Percentiles rank a stretch among this genome's conserved stretches.
Conservation (phyloP, 73 alveolate genomes). For the Paraurostyla sp. region DNA sequence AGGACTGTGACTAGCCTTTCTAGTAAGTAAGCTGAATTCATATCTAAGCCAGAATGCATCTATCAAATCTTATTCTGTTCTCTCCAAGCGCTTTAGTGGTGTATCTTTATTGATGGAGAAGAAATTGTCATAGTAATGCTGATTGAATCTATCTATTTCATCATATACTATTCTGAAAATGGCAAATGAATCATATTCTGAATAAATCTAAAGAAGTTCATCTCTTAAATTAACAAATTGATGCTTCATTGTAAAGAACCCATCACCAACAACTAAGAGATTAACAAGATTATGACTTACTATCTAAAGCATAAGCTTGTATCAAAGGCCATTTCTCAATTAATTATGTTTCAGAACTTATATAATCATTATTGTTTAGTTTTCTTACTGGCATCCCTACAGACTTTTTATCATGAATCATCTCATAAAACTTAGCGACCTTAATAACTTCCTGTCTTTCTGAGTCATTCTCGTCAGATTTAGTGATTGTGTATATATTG, state of each 20-base stretch:
- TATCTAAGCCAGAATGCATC: constrained; percentile 65
- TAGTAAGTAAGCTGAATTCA: constrained; percentile 59
- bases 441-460: constrained; percentile 75
- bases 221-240: constrained; percentile 63
- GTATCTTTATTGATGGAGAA: constrained; percentile 63
- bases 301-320: constrained; percentile 78
- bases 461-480: constrained; percentile 71
- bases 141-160: constrained; percentile 62
- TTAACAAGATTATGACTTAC: background rate
- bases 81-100: constrained; percentile 54
- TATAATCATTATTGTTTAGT: constrained; percentile 39
- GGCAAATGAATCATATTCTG: constrained; percentile 77
- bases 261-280: constrained; percentile 70
- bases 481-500: constrained; percentile 58
- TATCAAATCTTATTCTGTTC: constrained; percentile 68
- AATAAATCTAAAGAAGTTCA: constrained; percentile 50
- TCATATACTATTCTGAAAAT: constrained; percentile 65
- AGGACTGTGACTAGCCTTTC: constrained; percentile 11
- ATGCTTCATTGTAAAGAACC: constrained; percentile 84
- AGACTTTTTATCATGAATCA: constrained; percentile 61
- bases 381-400: constrained; percentile 75
- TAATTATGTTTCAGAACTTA: constrained; percentile 16
- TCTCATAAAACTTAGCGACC: constrained; percentile 73
- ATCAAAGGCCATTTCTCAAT: constrained; percentile 84
- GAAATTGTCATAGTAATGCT: constrained; percentile 74